Evolutionary conservation across 306 rosid species (phyloP), one percentile per base, ranked within the genome.

Genomic region (Casuarina glauca): DNA sequence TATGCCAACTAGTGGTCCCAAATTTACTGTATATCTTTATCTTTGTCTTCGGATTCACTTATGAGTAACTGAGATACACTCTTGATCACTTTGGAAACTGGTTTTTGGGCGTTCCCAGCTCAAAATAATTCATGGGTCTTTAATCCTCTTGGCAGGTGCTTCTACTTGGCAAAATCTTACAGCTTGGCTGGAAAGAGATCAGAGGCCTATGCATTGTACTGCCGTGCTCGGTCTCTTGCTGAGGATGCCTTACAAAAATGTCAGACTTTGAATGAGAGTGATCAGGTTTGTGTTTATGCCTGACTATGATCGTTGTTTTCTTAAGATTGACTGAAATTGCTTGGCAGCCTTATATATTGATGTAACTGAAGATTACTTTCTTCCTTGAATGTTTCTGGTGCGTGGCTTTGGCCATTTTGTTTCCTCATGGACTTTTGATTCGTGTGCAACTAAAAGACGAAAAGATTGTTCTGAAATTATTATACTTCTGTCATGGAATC

Each of bases 111-210:
- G 26, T 81, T 70, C 44, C 50, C 15, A 0, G 5, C 44, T 58
- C 19, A 46, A 36, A 11, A 53, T n/a, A 52, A 42, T 20, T 79
- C 48, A 70, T 66, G n/a, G 36, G 55, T 69, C 26, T 60, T 55
- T 73, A 32, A 73, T 49, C n/a, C 57, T 48, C 69, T 87, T 45
- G 66, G 69, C 86, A 90, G 97, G 94, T 95, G 97, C 86, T 95
- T 95, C 85, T 95, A 91, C 85, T 87, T 95, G 68, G 97, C 94
- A 48, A 89, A 84, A 88, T 93, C 99, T 68, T 95, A 95, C 81
- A 85, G 99, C 84, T 74, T 86, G 87, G 97, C 99, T 84, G 93
- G 90, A 77, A 89, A 87, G 91, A 93, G 99, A 85, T 88, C 82
- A 48, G 99, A 95, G 86, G 99, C 97, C 15, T 91, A 95, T 87